Conservation (phyloP, 257 asterid species). For the Euphrasia confusa region DNA sequence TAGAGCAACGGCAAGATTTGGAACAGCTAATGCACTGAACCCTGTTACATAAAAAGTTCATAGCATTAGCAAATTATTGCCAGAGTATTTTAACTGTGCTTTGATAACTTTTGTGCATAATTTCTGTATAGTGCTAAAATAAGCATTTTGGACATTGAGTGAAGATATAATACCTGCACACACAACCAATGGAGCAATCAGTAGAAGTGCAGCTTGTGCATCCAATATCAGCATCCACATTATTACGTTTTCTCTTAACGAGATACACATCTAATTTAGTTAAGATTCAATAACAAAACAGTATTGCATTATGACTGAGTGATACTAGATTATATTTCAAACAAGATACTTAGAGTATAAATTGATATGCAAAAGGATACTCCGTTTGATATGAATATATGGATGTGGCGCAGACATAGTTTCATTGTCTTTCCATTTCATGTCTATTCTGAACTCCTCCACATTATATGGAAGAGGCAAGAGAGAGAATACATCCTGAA, state of each 20-base stretch:
- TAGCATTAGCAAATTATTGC: slow-evolving; percentile 15
- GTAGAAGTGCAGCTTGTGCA: slow-evolving; percentile 69
- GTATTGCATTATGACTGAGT: slow-evolving; percentile 3
- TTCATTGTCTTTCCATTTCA: slow-evolving; percentile 62
- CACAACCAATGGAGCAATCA: slow-evolving; percentile 66
- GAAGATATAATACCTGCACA: slow-evolving; percentile 60
- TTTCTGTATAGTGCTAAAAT: neutral
- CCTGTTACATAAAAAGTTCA: slow-evolving; percentile 36
- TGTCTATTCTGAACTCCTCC: slow-evolving; percentile 76
- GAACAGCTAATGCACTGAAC: slow-evolving; percentile 95
- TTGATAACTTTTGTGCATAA: neutral
- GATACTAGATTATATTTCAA: slow-evolving; percentile 14
- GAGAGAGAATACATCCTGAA: slow-evolving; percentile 60
- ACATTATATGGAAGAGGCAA: slow-evolving; percentile 66
- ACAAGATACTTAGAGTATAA: slow-evolving; percentile 21
- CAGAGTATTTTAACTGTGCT: neutral
- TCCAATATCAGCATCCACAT: slow-evolving; percentile 58
- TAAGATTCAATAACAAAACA: slow-evolving; percentile 32
- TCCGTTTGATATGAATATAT: slow-evolving; percentile 68
- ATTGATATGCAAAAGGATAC: slow-evolving; percentile 56
- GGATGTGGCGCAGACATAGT: slow-evolving; percentile 55
- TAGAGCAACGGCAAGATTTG: slow-evolving; percentile 82
- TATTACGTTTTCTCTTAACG: slow-evolving; percentile 66
- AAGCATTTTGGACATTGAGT: neutral
- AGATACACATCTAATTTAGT: slow-evolving; percentile 68